Base-by-base conservation (phyloP, 805 yeast species). In the Hagleromyces aurorensis region DNA sequence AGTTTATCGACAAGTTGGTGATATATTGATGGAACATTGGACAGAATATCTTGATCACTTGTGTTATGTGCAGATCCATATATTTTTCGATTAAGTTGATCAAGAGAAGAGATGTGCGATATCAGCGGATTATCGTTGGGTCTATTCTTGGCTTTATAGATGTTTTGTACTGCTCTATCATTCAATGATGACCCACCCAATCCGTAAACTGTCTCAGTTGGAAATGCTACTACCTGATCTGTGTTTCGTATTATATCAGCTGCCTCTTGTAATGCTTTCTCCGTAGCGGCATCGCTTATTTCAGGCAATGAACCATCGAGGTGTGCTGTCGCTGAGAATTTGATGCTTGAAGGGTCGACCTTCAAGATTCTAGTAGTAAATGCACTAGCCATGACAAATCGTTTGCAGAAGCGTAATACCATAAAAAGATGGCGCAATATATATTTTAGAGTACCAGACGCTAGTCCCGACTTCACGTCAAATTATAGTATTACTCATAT, bases 121-220 rank as follows among this genome's bases (percentile, higher is more conserved):
- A 91, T 91, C 37, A 91, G 61, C 3, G 98, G 98, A 47, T 91
- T 91, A 56, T 91, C 98, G 5, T 93, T 75, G 0, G 98, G 98
- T 40, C 98, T 67, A 50, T 86, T 85, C 47, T 91, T 91, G 16
- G 96, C 97, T 15, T 57, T 64, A 54, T 86, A 91, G 7, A 91
- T 91, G 25, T 77, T 71, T 34, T 57, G 52, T 2, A 87, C 95
- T 0, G 93, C 70, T 4, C 70, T 73, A 30, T 85, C 85, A 31
- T 65, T 67, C 28, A 83, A 61, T 0, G 94, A 82, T 3, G 87
- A 78, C 1, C 91, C 98, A 0, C 95, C 98, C 1, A 91, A 65
- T 0, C 98, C 98, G 54, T 91, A 91, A 0, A 91, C 98, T 0
- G 98, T 91, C 51, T 91, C 98, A 0, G 98, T 84, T 2, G 98